Evolutionary conservation across 768 basidiomycete species (phyloP).

Genomic region (Russula earlei): DNA sequence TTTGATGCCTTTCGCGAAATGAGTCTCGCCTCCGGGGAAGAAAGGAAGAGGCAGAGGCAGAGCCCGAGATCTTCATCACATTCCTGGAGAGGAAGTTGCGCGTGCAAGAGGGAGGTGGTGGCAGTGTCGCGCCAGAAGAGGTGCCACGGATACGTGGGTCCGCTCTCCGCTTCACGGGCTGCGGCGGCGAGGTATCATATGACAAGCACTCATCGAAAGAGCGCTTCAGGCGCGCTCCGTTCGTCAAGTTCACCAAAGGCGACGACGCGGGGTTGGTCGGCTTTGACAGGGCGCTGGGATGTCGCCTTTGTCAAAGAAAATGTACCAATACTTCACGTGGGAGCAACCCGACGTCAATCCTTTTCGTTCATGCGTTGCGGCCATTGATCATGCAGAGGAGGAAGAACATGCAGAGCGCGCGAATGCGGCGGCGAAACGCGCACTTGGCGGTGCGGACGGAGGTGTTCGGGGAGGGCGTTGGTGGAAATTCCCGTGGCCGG

Average conservation of each 20-base stretch:
- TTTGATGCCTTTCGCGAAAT: conserved; percentile 79
- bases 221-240: conserved; percentile 38
- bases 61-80: conserved; percentile 60
- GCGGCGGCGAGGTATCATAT: conserved; percentile 50
- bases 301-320: conserved; percentile 58
- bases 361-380: neutral
- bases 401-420: conserved; percentile 66
- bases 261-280: conserved; percentile 40
- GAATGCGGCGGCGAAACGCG: conserved; percentile 50
- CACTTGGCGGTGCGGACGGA: conserved; percentile 23
- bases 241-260: conserved; percentile 39
- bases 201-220: conserved; percentile 46
- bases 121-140: conserved; percentile 36
- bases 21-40: conserved; percentile 25
- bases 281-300: conserved; percentile 58
- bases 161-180: conserved; percentile 41
- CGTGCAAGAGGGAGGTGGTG: conserved; percentile 49
- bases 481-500: conserved; percentile 31
- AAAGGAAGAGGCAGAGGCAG: conserved; percentile 26
- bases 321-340: conserved; percentile 62
- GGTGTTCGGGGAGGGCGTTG: conserved; percentile 37
- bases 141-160: conserved; percentile 37
- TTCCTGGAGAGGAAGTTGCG: conserved; percentile 64
- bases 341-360: conserved; percentile 35
- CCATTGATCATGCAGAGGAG: conserved; percentile 39